phyloP scores from a whole-genome alignment of 2,329 filamentous ascomycete genomes.

The Colletotrichum graminicola region DNA sequence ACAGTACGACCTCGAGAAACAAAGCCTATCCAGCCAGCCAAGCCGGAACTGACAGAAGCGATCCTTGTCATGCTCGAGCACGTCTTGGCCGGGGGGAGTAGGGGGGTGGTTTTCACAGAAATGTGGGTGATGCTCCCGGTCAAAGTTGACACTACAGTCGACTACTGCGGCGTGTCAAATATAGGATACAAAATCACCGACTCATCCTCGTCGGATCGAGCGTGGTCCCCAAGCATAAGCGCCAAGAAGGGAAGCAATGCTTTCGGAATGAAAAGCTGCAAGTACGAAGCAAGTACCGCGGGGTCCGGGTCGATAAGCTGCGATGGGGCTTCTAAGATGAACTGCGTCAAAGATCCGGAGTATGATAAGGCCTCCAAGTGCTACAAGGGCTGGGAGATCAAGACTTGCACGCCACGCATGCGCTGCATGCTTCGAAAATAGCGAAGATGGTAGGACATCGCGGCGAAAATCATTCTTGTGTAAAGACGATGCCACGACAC shows the following conservation, averaged over 20 bases:
- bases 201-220: background rate
- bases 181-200: background rate
- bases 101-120: background rate
- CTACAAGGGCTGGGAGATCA: background rate
- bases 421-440: background rate
- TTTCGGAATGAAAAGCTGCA: background rate
- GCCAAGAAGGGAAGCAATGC: background rate
- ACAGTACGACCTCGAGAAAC: background rate
- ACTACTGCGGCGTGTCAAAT: background rate
- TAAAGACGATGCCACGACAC: no score
- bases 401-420: background rate
- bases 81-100: background rate
- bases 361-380: background rate
- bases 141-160: no score
- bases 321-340: background rate
- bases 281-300: background rate
- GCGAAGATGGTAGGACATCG: no score
- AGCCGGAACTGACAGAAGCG: background rate
- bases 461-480: no score
- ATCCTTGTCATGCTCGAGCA: background rate
- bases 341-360: background rate
- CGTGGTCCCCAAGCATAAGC: background rate
- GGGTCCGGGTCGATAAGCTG: background rate
- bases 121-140: constrained; percentile 3
- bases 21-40: background rate